Percentiles rank a stretch among this genome's conserved stretches.
phyloP scores from a whole-genome alignment of 495 filamentous ascomycete species.

The Aspergillus campestris region DNA sequence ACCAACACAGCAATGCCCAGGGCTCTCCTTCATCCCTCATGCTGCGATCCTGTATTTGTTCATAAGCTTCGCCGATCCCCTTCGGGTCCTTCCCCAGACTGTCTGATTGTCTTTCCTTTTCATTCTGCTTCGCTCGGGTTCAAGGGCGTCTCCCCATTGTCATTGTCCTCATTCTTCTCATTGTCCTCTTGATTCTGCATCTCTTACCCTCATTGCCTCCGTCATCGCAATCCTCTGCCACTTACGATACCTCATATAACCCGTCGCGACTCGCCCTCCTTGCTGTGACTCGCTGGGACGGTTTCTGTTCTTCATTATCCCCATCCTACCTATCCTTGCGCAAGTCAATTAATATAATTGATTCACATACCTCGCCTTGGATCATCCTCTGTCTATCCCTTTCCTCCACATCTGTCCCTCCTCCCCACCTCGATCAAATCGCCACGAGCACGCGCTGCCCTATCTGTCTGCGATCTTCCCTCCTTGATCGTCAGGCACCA shows the following conservation, averaged over 20 bases:
- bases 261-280: too few species aligned
- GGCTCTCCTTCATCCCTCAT: constrained; percentile 23
- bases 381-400: constrained; percentile 9
- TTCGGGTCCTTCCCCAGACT: constrained; percentile 39
- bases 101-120: constrained; percentile 9
- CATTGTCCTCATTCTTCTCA: constrained; percentile 5
- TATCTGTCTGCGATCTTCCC: constrained; percentile 4
- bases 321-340: neutral
- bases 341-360: too few species aligned
- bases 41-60: constrained; percentile 37
- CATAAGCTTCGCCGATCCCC: constrained; percentile 77
- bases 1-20: constrained; percentile 22
- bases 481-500: constrained; percentile 17
- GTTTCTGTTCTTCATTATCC: constrained; percentile 7
- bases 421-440: neutral
- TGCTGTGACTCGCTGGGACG: too few species aligned
- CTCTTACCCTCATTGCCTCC: too few species aligned
- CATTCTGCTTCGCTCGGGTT: constrained; percentile 28
- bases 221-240: too few species aligned
- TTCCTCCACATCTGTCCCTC: constrained; percentile 1
- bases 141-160: neutral
- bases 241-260: too few species aligned
- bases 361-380: constrained; percentile 11
- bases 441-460: neutral
- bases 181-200: neutral